A percentile compares a stretch with the other conserved stretches of the same genome.
These are phyloP conservation scores for Alternaria dauci DNA, from an alignment of 2,329 filamentous ascomycete species.

Conservation along the genomic window DNA sequence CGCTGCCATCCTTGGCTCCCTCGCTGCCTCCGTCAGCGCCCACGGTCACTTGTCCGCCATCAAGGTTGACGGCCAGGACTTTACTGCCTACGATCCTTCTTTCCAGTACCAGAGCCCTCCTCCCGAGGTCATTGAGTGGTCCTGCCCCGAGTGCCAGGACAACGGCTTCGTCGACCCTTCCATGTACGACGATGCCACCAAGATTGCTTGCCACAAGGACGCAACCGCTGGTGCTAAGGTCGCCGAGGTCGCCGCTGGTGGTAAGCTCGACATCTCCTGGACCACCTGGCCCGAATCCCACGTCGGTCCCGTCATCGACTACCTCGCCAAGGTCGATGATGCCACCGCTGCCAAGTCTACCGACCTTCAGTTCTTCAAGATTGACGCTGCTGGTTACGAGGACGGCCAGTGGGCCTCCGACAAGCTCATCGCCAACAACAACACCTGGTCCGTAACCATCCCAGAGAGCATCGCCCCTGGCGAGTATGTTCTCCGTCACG, in stretches of 20 bases:
- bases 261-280: slow-evolving; percentile 68
- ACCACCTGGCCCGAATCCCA: slow-evolving; percentile 71
- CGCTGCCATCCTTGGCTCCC: slow-evolving; percentile 41
- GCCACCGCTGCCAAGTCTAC: slow-evolving; percentile 64
- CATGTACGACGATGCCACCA: slow-evolving; percentile 55
- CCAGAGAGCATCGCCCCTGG: slow-evolving; percentile 62
- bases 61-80: slow-evolving; percentile 57
- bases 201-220: slow-evolving; percentile 69
- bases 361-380: slow-evolving; percentile 69
- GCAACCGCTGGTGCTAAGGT: slow-evolving; percentile 61
- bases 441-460: slow-evolving; percentile 61
- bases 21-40: slow-evolving; percentile 53
- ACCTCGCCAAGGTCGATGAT: slow-evolving; percentile 66
- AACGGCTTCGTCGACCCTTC: slow-evolving; percentile 62
- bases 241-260: slow-evolving; percentile 66
- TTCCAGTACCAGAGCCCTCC: slow-evolving; percentile 48
- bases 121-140: slow-evolving; percentile 62
- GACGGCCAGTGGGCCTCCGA: slow-evolving; percentile 65
- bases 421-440: slow-evolving; percentile 58
- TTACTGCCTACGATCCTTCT: slow-evolving; percentile 54
- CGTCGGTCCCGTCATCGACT: slow-evolving; percentile 70
- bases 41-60: slow-evolving; percentile 57
- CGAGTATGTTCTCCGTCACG: slow-evolving; percentile 67
- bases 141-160: slow-evolving; percentile 58
- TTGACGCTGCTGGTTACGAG: slow-evolving; percentile 64